Conservation (phyloP, 805 yeast species). For the fission yeast (Schizosaccharomyces pombe) region DNA sequence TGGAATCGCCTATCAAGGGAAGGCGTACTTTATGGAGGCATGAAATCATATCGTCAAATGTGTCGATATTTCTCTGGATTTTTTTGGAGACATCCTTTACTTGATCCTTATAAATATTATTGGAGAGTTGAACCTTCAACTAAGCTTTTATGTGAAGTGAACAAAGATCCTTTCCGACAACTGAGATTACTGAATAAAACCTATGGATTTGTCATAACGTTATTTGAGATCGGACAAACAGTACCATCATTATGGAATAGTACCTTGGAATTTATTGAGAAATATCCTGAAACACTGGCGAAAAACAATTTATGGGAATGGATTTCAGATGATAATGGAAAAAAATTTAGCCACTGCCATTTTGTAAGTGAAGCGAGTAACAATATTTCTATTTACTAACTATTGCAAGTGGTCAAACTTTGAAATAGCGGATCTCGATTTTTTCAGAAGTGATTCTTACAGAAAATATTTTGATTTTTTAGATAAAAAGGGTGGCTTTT, state of each 20-base stretch:
- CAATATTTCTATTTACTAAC: not conserved
- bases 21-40: conserved; percentile 38
- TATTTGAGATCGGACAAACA: conserved; percentile 35
- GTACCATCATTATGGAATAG: conserved; percentile 42
- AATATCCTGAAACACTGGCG: conserved; percentile 28
- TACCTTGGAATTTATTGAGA: conserved; percentile 23
- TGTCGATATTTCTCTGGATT: conserved; percentile 81
- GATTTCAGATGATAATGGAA: conserved; percentile 46
- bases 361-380: conserved; percentile 15
- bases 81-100: conserved; percentile 53
- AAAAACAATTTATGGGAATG: conserved; percentile 44
- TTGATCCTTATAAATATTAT: conserved; percentile 65
- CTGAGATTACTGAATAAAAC: conserved; percentile 31
- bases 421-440: conserved; percentile 35
- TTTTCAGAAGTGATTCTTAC: conserved; percentile 34
- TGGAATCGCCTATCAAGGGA: conserved; percentile 8
- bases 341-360: conserved; percentile 48
- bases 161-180: conserved; percentile 21
- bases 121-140: conserved; percentile 90
- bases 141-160: conserved; percentile 54
- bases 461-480: conserved; percentile 29
- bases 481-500: conserved; percentile 43
- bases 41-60: conserved; percentile 65
- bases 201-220: conserved; percentile 45
- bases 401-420: conserved; percentile 39